phyloP scores from a whole-genome alignment of 805 yeast species.

The Wickerhamiella vanderwaltii region DNA sequence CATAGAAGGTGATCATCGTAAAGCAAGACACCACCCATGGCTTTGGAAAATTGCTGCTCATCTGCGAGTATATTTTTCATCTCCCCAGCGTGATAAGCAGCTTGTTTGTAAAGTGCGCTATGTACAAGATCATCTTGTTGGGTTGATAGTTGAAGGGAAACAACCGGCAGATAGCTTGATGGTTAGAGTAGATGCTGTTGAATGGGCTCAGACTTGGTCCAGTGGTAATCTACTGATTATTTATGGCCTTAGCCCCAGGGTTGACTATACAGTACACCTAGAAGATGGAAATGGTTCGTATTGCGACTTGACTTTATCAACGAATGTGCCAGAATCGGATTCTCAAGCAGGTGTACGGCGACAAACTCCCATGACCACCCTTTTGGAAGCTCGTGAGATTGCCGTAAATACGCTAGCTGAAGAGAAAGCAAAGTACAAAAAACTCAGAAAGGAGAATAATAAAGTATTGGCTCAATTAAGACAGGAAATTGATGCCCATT shows the following conservation, averaged over 20 bases:
- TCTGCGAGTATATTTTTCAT: background rate
- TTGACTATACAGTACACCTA: constrained; percentile 49
- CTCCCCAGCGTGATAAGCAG: background rate
- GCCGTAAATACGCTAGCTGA: constrained; percentile 48
- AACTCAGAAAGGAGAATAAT: constrained; percentile 44
- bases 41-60: constrained; percentile 1
- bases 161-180: constrained; percentile 27
- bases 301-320: constrained; percentile 13
- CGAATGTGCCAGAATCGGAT: constrained; percentile 21
- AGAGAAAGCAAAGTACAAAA: constrained; percentile 46
- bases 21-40: constrained; percentile 1
- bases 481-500: constrained; percentile 45
- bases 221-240: constrained; percentile 41
- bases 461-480: constrained; percentile 41
- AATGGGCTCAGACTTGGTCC: constrained; percentile 50
- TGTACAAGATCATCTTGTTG: constrained; percentile 26
- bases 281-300: constrained; percentile 26
- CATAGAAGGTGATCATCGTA: background rate
- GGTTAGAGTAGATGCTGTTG: constrained; percentile 47
- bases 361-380: constrained; percentile 46
- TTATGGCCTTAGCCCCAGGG: constrained; percentile 50
- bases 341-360: constrained; percentile 27
- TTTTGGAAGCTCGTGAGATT: constrained; percentile 52
- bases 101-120: constrained; percentile 15
- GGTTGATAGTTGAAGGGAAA: constrained; percentile 6